phyloP scores from a whole-genome alignment of 2,329 filamentous ascomycete species.

The Lasiodiplodia citricola region DNA sequence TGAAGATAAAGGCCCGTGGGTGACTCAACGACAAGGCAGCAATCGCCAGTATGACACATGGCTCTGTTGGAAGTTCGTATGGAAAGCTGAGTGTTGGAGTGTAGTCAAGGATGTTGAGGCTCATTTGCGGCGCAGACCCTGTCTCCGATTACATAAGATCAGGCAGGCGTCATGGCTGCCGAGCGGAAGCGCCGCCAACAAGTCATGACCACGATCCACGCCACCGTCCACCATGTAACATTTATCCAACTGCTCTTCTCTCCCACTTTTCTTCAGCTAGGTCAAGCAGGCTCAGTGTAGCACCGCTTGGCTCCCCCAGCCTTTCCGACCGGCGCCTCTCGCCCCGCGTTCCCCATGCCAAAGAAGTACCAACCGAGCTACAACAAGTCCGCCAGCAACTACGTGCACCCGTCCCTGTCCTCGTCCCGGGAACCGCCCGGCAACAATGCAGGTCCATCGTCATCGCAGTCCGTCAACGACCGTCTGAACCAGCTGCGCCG shows the following conservation, averaged over 20 bases:
- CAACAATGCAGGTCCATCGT: slow-evolving; percentile 23
- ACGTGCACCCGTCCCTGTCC: slow-evolving; percentile 44
- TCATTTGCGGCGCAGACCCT: neutral
- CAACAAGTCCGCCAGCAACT: slow-evolving; percentile 45
- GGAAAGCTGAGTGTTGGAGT: neutral
- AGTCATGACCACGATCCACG: neutral
- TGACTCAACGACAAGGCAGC: neutral
- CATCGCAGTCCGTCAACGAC: slow-evolving; percentile 51
- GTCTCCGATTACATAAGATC: slow-evolving; percentile 14
- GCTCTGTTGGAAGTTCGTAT: neutral
- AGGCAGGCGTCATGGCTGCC: slow-evolving; percentile 6
- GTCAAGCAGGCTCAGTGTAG: neutral
- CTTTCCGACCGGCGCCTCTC: neutral
- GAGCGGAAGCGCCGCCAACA: neutral
- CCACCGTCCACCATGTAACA: slow-evolving; percentile 20
- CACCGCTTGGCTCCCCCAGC: neutral
- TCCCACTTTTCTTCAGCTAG: neutral
- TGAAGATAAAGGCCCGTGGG: neutral
- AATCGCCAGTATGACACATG: neutral
- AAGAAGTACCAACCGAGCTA: slow-evolving; percentile 53
- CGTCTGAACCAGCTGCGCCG: slow-evolving; percentile 53
- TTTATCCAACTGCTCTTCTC: neutral
- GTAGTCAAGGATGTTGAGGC: neutral
- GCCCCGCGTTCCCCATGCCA: slow-evolving; percentile 45
- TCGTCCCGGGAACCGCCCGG: slow-evolving; percentile 37